phyloP scores from a whole-genome alignment of 768 basidiomycete species.

The Termitomyces sp. region DNA sequence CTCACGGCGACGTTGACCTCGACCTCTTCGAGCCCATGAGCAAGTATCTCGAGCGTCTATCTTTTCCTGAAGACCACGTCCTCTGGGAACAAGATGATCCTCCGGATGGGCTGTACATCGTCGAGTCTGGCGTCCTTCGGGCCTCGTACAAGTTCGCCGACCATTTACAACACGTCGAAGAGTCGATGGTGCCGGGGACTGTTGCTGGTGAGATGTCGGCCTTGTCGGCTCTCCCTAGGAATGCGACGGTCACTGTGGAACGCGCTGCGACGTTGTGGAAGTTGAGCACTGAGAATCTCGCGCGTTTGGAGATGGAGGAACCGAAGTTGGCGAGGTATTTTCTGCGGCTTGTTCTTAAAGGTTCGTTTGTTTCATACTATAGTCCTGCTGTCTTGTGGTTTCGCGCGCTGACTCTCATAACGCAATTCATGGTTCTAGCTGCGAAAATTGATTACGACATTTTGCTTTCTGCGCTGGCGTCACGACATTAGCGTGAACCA shows the following conservation, averaged over 20 bases:
- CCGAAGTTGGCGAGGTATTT: constrained; percentile 67
- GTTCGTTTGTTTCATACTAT: not conserved
- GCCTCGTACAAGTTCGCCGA: constrained; percentile 81
- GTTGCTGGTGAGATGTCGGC: constrained; percentile 90
- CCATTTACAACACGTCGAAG: constrained; percentile 65
- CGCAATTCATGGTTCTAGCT: no score
- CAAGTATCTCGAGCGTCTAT: constrained; percentile 67
- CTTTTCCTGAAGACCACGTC: constrained; percentile 53
- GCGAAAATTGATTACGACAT: constrained; percentile 20
- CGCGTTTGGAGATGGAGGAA: constrained; percentile 62
- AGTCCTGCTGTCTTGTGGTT: no score
- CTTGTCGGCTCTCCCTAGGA: constrained; percentile 74
- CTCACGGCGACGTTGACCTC: constrained; percentile 58
- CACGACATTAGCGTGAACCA: constrained; percentile 9
- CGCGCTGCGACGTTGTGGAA: constrained; percentile 79
- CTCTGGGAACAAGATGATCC: constrained; percentile 79
- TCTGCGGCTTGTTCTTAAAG: constrained; percentile 43
- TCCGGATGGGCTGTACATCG: constrained; percentile 84
- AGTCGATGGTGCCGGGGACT: constrained; percentile 93
- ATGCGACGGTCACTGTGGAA: constrained; percentile 85
- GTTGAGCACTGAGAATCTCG: constrained; percentile 58
- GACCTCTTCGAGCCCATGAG: constrained; percentile 61
- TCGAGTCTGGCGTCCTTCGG: constrained; percentile 82
- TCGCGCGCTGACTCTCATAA: no score
- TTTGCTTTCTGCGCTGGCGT: constrained; percentile 18